Conservation (phyloP, 805 yeast species). For the Myxozyma vanderwaltii region DNA sequence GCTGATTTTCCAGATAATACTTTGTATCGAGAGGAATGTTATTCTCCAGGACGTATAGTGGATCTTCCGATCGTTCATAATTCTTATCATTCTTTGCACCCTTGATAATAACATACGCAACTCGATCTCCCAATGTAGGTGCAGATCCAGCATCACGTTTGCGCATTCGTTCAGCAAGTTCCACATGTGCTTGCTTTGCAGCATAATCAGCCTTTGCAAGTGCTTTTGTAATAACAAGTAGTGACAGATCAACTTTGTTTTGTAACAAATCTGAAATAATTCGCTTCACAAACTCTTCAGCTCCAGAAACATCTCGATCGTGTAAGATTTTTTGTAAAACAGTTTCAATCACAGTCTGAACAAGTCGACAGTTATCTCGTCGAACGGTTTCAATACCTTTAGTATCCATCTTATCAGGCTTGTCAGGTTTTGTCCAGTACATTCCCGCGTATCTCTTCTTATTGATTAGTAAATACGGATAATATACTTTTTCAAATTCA, state of each 20-base stretch:
- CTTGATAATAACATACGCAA: slow-evolving; percentile 89
- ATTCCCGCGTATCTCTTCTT: slow-evolving; percentile 97
- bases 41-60: slow-evolving; percentile 86
- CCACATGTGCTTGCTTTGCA: slow-evolving; percentile 96
- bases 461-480: slow-evolving; percentile 89
- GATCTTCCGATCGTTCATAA: slow-evolving; percentile 96
- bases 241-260: slow-evolving; percentile 88
- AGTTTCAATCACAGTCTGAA: slow-evolving; percentile 90
- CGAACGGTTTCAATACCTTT: slow-evolving; percentile 98
- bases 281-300: slow-evolving; percentile 79
- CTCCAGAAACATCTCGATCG: slow-evolving; percentile 82
- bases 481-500: slow-evolving; percentile 96
- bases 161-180: slow-evolving; percentile 91
- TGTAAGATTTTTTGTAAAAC: slow-evolving; percentile 83
- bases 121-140: slow-evolving; percentile 96
- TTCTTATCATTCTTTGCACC: slow-evolving; percentile 79
- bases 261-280: slow-evolving; percentile 89
- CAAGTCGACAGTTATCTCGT: slow-evolving; percentile 94
- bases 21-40: slow-evolving; percentile 92
- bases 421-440: slow-evolving; percentile 92
- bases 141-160: slow-evolving; percentile 98
- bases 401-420: slow-evolving; percentile 95
- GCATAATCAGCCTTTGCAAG: slow-evolving; percentile 87
- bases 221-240: slow-evolving; percentile 90
- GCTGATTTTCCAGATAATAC: slow-evolving; percentile 88